Evolutionary conservation across 2,329 filamentous ascomycete genomes (phyloP).

Genomic region (Botrytis medusae): DNA sequence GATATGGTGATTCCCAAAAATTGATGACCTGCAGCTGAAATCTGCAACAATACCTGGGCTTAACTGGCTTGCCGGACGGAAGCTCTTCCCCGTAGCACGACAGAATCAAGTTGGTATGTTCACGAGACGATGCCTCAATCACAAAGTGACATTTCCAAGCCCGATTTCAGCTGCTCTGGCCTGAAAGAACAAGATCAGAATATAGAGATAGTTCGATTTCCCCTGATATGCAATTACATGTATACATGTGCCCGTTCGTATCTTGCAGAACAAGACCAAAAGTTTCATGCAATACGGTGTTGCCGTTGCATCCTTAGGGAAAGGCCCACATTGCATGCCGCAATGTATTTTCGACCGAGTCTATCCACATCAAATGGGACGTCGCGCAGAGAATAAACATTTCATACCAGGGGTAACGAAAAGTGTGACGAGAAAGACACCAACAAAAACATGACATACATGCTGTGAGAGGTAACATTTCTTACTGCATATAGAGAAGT

Average conservation of each 20-base stretch:
- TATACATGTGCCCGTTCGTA: constrained; percentile 14
- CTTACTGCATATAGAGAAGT: constrained; percentile 20
- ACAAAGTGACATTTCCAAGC: constrained; percentile 8
- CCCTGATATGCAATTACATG: constrained; percentile 15
- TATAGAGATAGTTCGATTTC: background rate
- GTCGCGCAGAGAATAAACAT: background rate
- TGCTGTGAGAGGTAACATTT: constrained; percentile 22
- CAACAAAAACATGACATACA: constrained; percentile 19
- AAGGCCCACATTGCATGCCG: constrained; percentile 9
- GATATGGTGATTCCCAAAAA: constrained; percentile 18
- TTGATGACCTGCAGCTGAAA: constrained; percentile 24
- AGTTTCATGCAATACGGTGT: constrained; percentile 16
- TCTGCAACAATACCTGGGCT: constrained; percentile 19
- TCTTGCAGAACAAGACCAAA: constrained; percentile 10
- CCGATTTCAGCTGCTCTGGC: constrained; percentile 13
- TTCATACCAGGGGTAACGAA: constrained; percentile 13
- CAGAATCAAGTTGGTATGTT: constrained; percentile 21
- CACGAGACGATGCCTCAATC: constrained; percentile 14
- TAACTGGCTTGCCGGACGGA: constrained; percentile 14
- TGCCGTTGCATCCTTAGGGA: constrained; percentile 18
- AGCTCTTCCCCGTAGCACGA: constrained; percentile 23
- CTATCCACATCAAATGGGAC: constrained; percentile 15
- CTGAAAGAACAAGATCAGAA: background rate
- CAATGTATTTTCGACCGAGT: constrained; percentile 11
- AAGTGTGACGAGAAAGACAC: constrained; percentile 17